These are phyloP conservation scores for Neonectria neomacrospora DNA, from an alignment of 2,329 filamentous ascomycete species.

Conservation along the genomic window DNA sequence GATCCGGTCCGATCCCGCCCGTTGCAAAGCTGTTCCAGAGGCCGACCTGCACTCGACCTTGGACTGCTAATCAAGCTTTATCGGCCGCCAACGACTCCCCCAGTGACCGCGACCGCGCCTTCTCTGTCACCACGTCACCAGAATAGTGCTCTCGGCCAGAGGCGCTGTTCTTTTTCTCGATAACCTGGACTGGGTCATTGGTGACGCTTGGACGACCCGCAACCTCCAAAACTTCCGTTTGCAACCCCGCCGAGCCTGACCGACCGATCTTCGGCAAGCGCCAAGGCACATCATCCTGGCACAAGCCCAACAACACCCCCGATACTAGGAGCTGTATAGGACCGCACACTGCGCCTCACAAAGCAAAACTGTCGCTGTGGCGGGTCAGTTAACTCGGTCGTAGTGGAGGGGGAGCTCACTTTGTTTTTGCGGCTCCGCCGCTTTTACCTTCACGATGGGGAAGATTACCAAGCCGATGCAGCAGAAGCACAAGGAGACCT, in stretches of 20 bases:
- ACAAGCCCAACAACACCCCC: conserved; percentile 9
- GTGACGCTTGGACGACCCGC: conserved; percentile 11
- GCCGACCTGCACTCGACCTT: conserved; percentile 57
- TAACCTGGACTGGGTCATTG: background rate
- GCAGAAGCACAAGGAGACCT: conserved; percentile 73
- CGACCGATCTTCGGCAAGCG: conserved; percentile 21
- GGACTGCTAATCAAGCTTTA: conserved; percentile 45
- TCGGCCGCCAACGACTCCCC: conserved; percentile 31
- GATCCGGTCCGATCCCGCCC: conserved; percentile 33
- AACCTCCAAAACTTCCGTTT: conserved; percentile 17
- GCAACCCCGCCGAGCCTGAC: conserved; percentile 26
- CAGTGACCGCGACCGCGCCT: conserved; percentile 21
- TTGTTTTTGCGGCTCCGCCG: conserved; percentile 67
- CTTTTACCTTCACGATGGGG: conserved; percentile 69
- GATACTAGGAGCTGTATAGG: conserved; percentile 46
- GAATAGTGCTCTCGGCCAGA: background rate
- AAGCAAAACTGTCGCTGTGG: conserved; percentile 55
- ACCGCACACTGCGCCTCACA: conserved; percentile 47
- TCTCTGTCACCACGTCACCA: conserved; percentile 4
- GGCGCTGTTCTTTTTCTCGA: background rate
- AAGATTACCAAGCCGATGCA: conserved; percentile 76
- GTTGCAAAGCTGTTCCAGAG: conserved; percentile 49
- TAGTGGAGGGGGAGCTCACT: conserved; percentile 69
- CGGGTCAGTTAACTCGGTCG: conserved; percentile 51
- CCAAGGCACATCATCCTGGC: conserved; percentile 13